Conservation (phyloP, 2,329 filamentous ascomycete genomes). For the Trichoderma endophyticum region DNA sequence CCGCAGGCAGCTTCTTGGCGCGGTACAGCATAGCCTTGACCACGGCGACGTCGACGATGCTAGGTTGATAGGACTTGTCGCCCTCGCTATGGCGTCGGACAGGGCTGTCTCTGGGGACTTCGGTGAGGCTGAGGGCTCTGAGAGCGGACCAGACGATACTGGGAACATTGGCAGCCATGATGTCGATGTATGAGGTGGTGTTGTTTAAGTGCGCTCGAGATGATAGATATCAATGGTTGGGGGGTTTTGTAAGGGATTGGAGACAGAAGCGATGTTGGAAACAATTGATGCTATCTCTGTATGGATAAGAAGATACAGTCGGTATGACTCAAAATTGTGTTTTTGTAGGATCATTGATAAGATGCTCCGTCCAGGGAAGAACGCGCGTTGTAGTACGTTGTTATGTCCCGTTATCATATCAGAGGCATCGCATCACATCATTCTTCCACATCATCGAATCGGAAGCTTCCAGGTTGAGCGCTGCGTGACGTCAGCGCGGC, state of each 20-base stretch:
- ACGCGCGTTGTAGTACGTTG: not conserved
- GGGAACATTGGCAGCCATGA: constrained; percentile 1
- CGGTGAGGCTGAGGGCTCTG: not conserved
- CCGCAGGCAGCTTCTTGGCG: constrained; percentile 46
- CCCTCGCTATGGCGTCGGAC: not conserved
- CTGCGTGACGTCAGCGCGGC: constrained; percentile 9
- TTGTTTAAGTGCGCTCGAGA: not conserved
- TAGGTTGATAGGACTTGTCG: constrained; percentile 33
- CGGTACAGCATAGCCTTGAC: constrained; percentile 48
- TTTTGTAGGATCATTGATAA: not conserved
- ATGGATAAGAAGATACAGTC: not conserved
- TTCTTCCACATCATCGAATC: constrained; percentile 6
- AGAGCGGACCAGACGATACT: constrained; percentile 5
- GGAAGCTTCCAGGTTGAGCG: not conserved
- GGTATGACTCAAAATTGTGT: not conserved
- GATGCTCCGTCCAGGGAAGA: not conserved
- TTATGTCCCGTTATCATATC: not conserved
- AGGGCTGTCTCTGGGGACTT: not conserved
- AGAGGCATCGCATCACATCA: not conserved
- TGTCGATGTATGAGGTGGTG: not conserved
- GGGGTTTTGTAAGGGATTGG: too few relatives aligned
- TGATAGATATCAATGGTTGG: not conserved
- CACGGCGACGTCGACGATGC: constrained; percentile 47
- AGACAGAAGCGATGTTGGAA: not conserved
- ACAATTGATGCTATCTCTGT: not conserved